Conservation (phyloP, 306 rosid genomes). For the Ammopiptanthus mongolicus region DNA sequence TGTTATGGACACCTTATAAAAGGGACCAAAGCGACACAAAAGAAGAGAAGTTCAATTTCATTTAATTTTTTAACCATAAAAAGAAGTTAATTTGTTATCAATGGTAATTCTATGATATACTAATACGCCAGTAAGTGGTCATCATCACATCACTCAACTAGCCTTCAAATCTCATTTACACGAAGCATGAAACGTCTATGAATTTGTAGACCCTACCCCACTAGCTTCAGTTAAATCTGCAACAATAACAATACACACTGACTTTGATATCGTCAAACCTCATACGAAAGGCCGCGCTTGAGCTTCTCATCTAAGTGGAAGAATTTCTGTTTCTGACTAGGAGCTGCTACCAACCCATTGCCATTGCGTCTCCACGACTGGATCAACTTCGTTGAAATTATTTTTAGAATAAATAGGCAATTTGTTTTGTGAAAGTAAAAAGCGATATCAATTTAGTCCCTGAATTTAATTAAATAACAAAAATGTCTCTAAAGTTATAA, state of each 20-base stretch:
- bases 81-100: no score
- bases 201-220: neutral
- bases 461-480: no score
- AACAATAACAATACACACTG: neutral
- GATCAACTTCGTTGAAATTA: neutral
- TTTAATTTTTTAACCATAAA: no score
- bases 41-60: no score
- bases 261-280: neutral
- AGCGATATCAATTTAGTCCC: no score
- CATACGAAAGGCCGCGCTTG: neutral
- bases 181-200: neutral
- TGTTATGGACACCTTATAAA: no score
- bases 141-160: neutral
- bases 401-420: no score
- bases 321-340: neutral
- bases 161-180: neutral
- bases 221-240: neutral
- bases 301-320: neutral
- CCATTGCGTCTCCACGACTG: neutral
- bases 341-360: neutral
- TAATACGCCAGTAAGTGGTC: neutral
- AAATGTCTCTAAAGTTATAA: no score
- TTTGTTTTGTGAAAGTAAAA: no score
- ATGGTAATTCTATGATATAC: no score
- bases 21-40: no score